Evolutionary conservation across 305 asterid genomes (phyloP).

Genomic region (Fraxinus latifolia): DNA sequence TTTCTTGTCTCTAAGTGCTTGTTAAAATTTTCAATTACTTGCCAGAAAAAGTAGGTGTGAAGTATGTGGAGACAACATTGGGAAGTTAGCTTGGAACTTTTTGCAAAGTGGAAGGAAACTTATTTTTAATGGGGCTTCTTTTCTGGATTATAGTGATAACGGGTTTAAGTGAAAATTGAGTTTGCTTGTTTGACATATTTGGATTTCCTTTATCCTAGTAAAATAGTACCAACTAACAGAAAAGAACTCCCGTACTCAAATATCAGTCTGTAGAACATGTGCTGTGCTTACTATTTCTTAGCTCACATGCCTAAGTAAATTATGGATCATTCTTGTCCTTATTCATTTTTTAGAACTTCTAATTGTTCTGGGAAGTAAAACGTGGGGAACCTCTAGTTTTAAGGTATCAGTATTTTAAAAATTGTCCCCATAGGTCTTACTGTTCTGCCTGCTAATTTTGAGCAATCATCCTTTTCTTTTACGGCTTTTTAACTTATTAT

Average conservation of each 20-base stretch:
- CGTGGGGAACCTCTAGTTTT: not conserved
- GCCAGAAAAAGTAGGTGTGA: not conserved
- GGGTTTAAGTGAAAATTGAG: not conserved
- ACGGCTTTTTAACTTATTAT: slow-evolving; percentile 6
- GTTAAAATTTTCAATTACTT: not conserved
- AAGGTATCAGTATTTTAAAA: not conserved
- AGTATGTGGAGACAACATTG: not conserved
- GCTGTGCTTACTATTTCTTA: not conserved
- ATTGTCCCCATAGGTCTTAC: not conserved
- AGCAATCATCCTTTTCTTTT: slow-evolving; percentile 1
- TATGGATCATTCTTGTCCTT: not conserved
- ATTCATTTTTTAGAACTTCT: not conserved
- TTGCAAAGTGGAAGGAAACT: not conserved
- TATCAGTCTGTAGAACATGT: not conserved
- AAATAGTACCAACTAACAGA: not conserved
- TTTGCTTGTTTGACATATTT: not conserved
- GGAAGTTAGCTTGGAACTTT: not conserved
- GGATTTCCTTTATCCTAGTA: not conserved
- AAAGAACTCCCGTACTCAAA: not conserved
- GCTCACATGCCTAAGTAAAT: not conserved
- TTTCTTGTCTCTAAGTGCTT: not conserved
- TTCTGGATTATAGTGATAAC: not conserved
- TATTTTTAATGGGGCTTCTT: not conserved
- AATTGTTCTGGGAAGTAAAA: not conserved
- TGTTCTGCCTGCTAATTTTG: not conserved